Evolutionary conservation across 2,329 filamentous ascomycete species (phyloP).

Genomic region (Fusarium temperatum): DNA sequence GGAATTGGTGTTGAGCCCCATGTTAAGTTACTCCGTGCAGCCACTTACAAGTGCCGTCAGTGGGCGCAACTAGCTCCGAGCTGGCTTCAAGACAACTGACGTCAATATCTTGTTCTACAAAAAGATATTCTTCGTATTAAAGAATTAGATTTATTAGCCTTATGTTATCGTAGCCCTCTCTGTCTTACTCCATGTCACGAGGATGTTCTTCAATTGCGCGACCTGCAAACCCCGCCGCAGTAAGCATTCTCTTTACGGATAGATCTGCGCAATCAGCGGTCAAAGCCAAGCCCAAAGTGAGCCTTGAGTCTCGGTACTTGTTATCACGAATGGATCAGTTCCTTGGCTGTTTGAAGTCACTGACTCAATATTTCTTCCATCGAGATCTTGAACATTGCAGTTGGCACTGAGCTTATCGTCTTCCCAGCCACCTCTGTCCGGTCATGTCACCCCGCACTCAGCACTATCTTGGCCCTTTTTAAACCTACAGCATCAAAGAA

Average conservation of each 20-base stretch:
- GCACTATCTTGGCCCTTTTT: slow-evolving; percentile 3
- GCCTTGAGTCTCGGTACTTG: not conserved
- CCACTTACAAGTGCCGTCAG: not conserved
- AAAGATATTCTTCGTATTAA: not conserved
- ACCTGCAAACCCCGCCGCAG: not conserved
- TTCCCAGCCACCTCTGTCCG: slow-evolving; percentile 4
- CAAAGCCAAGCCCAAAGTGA: not conserved
- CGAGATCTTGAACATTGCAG: slow-evolving; percentile 1
- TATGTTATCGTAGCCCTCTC: not conserved
- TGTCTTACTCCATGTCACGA: not conserved
- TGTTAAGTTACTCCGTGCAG: not conserved
- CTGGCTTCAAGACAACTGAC: not conserved
- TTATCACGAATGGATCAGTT: not conserved
- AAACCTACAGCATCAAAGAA: slow-evolving; percentile 26
- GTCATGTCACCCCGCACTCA: slow-evolving; percentile 20
- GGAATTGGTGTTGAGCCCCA: not conserved
- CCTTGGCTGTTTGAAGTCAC: not conserved
- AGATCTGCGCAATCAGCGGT: slow-evolving; percentile 2
- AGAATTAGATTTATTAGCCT: not conserved
- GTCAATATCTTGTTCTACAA: not conserved
- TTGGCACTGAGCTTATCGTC: slow-evolving; percentile 8
- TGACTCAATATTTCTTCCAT: not conserved
- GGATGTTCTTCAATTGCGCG: not conserved
- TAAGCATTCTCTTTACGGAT: slow-evolving; percentile 5
- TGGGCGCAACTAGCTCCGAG: not conserved